Evolutionary conservation across 495 filamentous ascomycete species (phyloP).

Genomic region (Filosporella fistucella): DNA sequence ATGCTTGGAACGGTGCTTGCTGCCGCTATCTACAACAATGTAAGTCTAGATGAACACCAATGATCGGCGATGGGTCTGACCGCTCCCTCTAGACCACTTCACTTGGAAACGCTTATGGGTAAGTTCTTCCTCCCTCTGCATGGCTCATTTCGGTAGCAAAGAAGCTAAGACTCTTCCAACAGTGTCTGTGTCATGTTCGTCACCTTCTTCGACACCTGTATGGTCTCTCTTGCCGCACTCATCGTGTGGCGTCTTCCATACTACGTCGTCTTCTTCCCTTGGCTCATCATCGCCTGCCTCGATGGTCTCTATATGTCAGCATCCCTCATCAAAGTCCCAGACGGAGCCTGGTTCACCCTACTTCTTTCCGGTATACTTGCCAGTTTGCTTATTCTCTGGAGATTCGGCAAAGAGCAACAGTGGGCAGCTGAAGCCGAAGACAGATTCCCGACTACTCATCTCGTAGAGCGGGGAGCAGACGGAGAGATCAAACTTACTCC

Average conservation of each 20-base stretch:
- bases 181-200: conserved; percentile 68
- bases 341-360: conserved; percentile 72
- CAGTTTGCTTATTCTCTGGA: conserved; percentile 60
- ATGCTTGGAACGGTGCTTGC: conserved; percentile 69
- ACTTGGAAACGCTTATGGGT: conserved; percentile 44
- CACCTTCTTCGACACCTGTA: conserved; percentile 66
- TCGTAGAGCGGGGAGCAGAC: conserved; percentile 26
- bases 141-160: too few relatives aligned
- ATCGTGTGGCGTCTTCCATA: conserved; percentile 55
- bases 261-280: conserved; percentile 24
- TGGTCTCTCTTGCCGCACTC: conserved; percentile 61
- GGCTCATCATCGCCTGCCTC: conserved; percentile 56
- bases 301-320: conserved; percentile 64
- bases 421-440: conserved; percentile 63
- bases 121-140: not conserved
- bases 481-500: conserved; percentile 28
- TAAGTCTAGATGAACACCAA: conserved; percentile 20
- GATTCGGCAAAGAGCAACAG: conserved; percentile 69
- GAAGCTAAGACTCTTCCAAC: too few relatives aligned
- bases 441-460: conserved; percentile 41
- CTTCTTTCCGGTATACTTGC: conserved; percentile 51
- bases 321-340: conserved; percentile 61
- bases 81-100: conserved; percentile 36
- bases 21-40: conserved; percentile 65
- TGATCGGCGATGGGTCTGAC: not conserved